Evolutionary conservation across 352 stramenopile species (phyloP).

Genomic region (Phytophthora multivora): DNA sequence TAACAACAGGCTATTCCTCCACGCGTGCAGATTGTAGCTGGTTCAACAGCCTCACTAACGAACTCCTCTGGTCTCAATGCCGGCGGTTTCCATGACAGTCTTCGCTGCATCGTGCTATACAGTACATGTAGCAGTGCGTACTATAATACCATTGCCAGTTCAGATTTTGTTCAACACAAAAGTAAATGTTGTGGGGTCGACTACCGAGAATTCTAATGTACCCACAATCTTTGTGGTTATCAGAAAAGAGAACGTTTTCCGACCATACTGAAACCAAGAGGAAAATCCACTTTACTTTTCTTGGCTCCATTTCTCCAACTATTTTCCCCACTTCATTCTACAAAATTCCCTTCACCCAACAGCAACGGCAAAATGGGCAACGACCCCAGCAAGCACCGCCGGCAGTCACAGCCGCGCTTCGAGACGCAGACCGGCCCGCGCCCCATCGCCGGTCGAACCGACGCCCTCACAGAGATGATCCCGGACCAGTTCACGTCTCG

Average conservation of each 20-base stretch:
- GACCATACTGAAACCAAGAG: conserved; percentile 24
- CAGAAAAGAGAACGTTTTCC: conserved; percentile 20
- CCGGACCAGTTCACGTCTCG: conserved; percentile 73
- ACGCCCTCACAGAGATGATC: conserved; percentile 55
- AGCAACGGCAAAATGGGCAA: conserved; percentile 32
- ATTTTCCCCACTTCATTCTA: conserved; percentile 2
- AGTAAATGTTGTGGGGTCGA: conserved; percentile 1
- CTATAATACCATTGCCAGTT: background rate
- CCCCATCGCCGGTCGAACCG: conserved; percentile 26
- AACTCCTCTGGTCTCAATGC: too few species aligned
- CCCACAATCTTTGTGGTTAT: conserved; percentile 18
- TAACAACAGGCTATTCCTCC: too few species aligned
- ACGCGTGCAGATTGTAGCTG: too few species aligned
- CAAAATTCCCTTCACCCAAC: background rate
- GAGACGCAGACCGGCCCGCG: conserved; percentile 49
- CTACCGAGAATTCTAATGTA: conserved; percentile 14
- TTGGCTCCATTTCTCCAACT: conserved; percentile 20
- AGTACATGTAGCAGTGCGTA: too few species aligned
- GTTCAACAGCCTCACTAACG: too few species aligned
- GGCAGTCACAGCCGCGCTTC: conserved; percentile 7
- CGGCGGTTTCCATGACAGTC: too few species aligned
- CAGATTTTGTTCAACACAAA: background rate
- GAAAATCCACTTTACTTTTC: conserved; percentile 10
- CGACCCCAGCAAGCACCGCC: conserved; percentile 19
- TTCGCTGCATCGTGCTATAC: too few species aligned